These are phyloP conservation scores for Maudiozyma saulgeensis DNA, from an alignment of 805 yeast genomes.

Conservation along the genomic window DNA sequence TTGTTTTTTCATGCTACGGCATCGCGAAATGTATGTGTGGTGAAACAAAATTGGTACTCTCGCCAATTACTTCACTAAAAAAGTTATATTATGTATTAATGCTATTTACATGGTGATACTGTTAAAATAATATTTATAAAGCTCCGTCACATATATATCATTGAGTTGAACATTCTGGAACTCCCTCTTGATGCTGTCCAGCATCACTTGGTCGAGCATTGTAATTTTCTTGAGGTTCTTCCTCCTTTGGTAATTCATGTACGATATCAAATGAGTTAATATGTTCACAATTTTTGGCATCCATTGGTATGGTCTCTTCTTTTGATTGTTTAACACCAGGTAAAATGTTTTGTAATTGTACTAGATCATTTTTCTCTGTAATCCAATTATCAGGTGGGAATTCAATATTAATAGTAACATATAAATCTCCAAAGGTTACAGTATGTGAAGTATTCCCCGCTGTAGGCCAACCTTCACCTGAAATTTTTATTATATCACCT, in stretches of 20 bases:
- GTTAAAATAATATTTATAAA: too few relatives aligned
- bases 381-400: conserved; percentile 86
- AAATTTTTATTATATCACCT: conserved; percentile 53
- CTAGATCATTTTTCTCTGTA: conserved; percentile 56
- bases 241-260: conserved; percentile 6
- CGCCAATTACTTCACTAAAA: too few relatives aligned
- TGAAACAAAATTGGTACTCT: too few relatives aligned
- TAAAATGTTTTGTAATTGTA: conserved; percentile 43
- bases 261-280: conserved; percentile 22
- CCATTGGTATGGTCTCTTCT: conserved; percentile 6
- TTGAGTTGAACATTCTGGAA: conserved; percentile 37
- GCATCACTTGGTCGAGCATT: conserved; percentile 1
- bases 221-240: conserved; percentile 1
- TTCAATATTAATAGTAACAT: conserved; percentile 57
- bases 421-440: conserved; percentile 49
- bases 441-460: background rate
- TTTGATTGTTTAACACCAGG: conserved; percentile 29
- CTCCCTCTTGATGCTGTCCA: too few relatives aligned
- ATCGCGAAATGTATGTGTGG: too few relatives aligned
- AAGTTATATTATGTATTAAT: too few relatives aligned
- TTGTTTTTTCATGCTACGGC: too few relatives aligned
- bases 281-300: conserved; percentile 25
- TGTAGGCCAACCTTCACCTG: conserved; percentile 78
- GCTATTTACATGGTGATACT: too few relatives aligned
- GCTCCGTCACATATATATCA: conserved; percentile 10